A percentile compares a stretch with the other conserved stretches of the same genome.
Evolutionary conservation across 2,329 filamentous ascomycete genomes (phyloP).

Genomic region (Scedosporium dehoogii): DNA sequence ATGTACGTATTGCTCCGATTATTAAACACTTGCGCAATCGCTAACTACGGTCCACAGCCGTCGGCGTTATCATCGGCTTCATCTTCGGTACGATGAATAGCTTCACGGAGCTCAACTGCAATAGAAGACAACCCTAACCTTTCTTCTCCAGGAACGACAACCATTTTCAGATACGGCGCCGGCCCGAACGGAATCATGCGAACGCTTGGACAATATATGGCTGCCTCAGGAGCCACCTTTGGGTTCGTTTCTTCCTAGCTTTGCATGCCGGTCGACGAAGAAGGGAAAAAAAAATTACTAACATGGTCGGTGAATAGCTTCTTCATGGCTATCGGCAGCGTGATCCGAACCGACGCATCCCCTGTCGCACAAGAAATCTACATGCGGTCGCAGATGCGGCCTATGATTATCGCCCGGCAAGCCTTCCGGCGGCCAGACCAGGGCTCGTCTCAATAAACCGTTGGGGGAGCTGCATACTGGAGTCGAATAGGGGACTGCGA

Average conservation of each 20-base stretch:
- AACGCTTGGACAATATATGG: conserved; percentile 93
- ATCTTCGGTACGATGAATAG: conserved; percentile 62
- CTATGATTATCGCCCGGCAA: conserved; percentile 48
- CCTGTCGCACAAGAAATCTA: conserved; percentile 68
- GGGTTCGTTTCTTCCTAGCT: conserved; percentile 49
- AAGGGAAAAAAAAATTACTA: not conserved
- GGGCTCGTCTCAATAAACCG: not conserved
- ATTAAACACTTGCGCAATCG: not conserved
- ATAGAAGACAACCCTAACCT: conserved; percentile 12
- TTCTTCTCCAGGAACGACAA: conserved; percentile 60
- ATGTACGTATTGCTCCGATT: conserved; percentile 52
- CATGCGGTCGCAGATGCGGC: conserved; percentile 60
- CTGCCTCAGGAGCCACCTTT: conserved; percentile 88
- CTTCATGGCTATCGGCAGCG: conserved; percentile 98
- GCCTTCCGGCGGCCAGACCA: conserved; percentile 23
- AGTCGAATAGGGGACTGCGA: not conserved
- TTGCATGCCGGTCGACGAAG: not conserved
- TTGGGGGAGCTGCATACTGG: not conserved
- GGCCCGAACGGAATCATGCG: conserved; percentile 90
- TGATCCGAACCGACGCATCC: conserved; percentile 85
- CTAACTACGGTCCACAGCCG: conserved; percentile 46
- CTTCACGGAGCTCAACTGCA: not conserved
- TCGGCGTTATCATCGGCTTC: conserved; percentile 94
- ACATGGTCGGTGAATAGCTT: conserved; percentile 40
- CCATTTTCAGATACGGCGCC: conserved; percentile 90